Evolutionary conservation across 352 stramenopile genomes (phyloP), one percentile per base, ranked within the genome.

Genomic region (Globisporangium orthogonon): DNA sequence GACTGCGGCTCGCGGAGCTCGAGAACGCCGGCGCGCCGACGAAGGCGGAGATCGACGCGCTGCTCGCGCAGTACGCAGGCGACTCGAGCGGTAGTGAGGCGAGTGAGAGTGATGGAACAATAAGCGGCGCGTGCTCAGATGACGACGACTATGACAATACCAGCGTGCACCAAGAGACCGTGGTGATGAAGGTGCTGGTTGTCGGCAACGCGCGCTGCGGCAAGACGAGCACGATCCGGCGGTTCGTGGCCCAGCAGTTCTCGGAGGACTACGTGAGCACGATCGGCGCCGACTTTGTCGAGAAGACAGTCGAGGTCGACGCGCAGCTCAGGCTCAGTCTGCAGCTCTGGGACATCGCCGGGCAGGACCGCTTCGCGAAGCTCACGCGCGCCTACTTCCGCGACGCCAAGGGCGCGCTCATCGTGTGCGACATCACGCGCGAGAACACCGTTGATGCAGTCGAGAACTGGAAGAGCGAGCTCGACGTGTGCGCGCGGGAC

Each of bases 311-410:
- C n/a, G 56, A 74, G 15, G 78, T 88, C 41, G 73, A 88, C 35
- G 68, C 72, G 2, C 61, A 73, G 14, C 58, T 86, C 10, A 75
- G 64, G 23, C 74, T 92, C 45, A 85, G 77, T 40, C 70, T 93
- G 33, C 81, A 94, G 62, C 67, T 96, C n/a, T 95, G 86, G 86
- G 85, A 96, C 55, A 95, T 95, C 46, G 86, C 86, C 0, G 86
- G 85, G 7, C 86, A 95, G 63, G 86, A 96, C 57, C 76, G 85
- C 5, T 96, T 95, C 50, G 86, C 83, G n/a, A 91, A 94, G 61
- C 75, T 96, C 52, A 96, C 85, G 40, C 70, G 85, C 35, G 81
- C 78, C 5, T 96, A 96, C 53, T 96, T 96, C 55, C 71, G 79
- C 40, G 74, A 89, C 41, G 85, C 86, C 0, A 87, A 80, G 58